Evolutionary conservation across 2,329 filamentous ascomycete genomes (phyloP).

Genomic region (Whalleya microplaca): DNA sequence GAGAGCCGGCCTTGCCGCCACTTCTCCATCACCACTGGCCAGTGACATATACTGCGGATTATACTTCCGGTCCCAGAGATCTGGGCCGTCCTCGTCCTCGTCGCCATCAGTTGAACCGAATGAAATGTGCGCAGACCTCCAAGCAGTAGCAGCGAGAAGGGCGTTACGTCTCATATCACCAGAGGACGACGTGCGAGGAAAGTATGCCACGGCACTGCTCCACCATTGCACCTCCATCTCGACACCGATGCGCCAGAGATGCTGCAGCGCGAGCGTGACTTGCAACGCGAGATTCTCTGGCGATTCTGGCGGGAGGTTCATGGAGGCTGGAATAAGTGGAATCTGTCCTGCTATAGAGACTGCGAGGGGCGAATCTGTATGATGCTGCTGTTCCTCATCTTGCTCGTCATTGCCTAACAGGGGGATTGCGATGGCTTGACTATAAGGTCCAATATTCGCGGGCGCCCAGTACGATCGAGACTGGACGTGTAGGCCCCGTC

Average conservation of each 20-base stretch:
- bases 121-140: constrained; percentile 50
- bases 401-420: constrained; percentile 32
- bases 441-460: constrained; percentile 96
- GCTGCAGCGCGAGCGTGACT: constrained; percentile 77
- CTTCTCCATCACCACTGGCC: constrained; percentile 29
- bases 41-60: constrained; percentile 54
- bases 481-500: constrained; percentile 80
- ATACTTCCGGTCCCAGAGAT: constrained; percentile 71
- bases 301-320: constrained; percentile 58
- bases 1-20: constrained; percentile 39
- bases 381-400: constrained; percentile 24
- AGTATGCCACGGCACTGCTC: constrained; percentile 75
- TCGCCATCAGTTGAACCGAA: constrained; percentile 41
- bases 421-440: constrained; percentile 74
- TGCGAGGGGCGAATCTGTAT: constrained; percentile 17
- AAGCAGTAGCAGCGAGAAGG: constrained; percentile 48
- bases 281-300: constrained; percentile 56
- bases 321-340: constrained; percentile 78
- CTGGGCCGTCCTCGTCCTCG: constrained; percentile 53
- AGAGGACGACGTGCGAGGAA: constrained; percentile 49
- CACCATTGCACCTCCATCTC: constrained; percentile 75
- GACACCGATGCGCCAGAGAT: constrained; percentile 81
- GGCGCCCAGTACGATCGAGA: constrained; percentile 96
- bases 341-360: constrained; percentile 89
- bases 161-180: constrained; percentile 37